Percentiles rank a stretch among this genome's conserved stretches.
Evolutionary conservation across 2,329 filamentous ascomycete species (phyloP).

Genomic region (Teratosphaeria destructans): DNA sequence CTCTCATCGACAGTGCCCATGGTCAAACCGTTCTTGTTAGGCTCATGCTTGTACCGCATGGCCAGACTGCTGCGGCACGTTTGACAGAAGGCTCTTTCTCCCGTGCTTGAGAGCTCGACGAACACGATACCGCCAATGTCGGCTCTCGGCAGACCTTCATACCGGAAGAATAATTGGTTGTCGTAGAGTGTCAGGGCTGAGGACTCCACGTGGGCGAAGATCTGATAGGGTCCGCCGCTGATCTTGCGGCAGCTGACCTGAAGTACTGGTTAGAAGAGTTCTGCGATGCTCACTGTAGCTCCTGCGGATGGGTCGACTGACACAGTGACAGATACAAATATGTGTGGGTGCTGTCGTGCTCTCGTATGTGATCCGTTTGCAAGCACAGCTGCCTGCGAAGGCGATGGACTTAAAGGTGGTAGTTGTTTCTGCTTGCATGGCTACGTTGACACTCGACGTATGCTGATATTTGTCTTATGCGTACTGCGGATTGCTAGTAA

Average conservation of each 20-base stretch:
- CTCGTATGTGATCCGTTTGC: conserved; percentile 14
- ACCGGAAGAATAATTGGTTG: conserved; percentile 8
- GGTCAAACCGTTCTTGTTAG: conserved; percentile 5
- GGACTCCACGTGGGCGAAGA: conserved; percentile 9
- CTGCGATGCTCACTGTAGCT: neutral
- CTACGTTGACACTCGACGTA: neutral
- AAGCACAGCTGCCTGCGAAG: conserved; percentile 16
- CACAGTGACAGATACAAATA: neutral
- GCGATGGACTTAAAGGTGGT: neutral
- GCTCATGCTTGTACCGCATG: conserved; percentile 14
- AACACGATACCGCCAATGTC: conserved; percentile 8
- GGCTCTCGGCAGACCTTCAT: conserved; percentile 12
- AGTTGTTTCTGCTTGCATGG: neutral
- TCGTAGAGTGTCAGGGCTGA: conserved; percentile 11
- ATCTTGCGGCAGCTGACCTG: conserved; percentile 16
- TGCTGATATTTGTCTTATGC: neutral
- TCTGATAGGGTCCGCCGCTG: conserved; percentile 12
- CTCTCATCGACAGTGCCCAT: conserved; percentile 12
- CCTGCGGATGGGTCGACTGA: neutral
- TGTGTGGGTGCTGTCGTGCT: conserved; percentile 1
- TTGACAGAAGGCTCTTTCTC: conserved; percentile 12
- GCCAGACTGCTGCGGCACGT: conserved; percentile 12
- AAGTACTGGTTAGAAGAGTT: neutral
- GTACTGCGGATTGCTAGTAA: neutral
- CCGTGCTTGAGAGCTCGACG: conserved; percentile 8